These are phyloP conservation scores for Penicillium nordicum DNA, from an alignment of 2,329 filamentous ascomycete genomes.

Conservation along the genomic window DNA sequence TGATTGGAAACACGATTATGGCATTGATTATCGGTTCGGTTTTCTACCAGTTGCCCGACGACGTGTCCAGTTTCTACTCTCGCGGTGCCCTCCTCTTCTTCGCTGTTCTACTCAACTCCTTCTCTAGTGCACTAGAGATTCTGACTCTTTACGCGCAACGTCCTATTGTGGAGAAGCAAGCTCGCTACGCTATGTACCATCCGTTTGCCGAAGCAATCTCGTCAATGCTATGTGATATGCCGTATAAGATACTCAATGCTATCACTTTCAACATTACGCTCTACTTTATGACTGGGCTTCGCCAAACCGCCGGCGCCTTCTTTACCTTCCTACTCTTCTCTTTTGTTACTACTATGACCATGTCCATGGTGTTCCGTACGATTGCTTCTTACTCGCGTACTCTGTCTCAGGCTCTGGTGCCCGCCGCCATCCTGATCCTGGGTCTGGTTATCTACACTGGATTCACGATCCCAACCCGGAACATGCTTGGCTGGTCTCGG, in stretches of 20 bases:
- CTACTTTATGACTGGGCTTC: conserved; percentile 84
- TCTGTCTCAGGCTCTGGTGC: conserved; percentile 43
- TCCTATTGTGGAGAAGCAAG: conserved; percentile 24
- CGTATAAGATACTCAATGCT: conserved; percentile 72
- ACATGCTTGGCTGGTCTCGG: conserved; percentile 10
- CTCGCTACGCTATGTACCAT: conserved; percentile 28
- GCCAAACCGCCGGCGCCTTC: conserved; percentile 69
- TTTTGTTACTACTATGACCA: conserved; percentile 68
- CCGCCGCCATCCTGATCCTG: conserved; percentile 5
- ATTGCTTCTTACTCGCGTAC: conserved; percentile 72
- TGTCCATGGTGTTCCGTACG: conserved; percentile 82
- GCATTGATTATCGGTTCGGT: conserved; percentile 74
- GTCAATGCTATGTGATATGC: conserved; percentile 49
- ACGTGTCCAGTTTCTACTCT: conserved; percentile 71
- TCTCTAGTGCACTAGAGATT: conserved; percentile 68
- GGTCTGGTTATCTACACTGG: conserved; percentile 9
- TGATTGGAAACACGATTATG: conserved; percentile 68
- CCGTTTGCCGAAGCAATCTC: conserved; percentile 18
- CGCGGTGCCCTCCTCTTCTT: conserved; percentile 83
- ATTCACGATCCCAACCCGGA: conserved; percentile 6
- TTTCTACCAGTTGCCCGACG: conserved; percentile 69
- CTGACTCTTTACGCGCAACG: conserved; percentile 24
- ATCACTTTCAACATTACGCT: conserved; percentile 74
- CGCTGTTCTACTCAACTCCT: conserved; percentile 80
- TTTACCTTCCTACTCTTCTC: conserved; percentile 82